A percentile compares a stretch with the other conserved stretches of the same genome.
Conservation (phyloP, 2,329 filamentous ascomycete species). For the Sclerotinia nivalis region DNA sequence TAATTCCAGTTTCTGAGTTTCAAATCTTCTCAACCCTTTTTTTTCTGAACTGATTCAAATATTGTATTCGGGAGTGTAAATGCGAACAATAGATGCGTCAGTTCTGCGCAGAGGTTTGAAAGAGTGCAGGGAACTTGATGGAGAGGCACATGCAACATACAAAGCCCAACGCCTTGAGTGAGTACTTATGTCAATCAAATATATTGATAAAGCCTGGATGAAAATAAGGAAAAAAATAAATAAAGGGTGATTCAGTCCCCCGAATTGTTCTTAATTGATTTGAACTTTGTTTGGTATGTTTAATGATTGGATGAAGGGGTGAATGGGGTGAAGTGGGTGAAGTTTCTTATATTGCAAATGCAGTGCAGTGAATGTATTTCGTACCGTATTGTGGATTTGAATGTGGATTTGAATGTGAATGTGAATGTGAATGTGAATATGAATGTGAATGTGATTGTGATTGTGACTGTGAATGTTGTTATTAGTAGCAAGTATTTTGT, state of each 20-base stretch:
- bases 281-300: slow-evolving; percentile 5
- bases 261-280: not conserved
- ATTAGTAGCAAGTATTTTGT: not conserved
- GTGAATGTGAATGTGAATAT: not conserved
- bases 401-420: not conserved
- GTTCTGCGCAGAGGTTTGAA: not conserved
- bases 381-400: not conserved
- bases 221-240: not conserved
- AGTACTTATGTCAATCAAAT: not conserved
- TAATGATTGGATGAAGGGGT: not conserved
- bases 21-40: not conserved
- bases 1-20: not conserved
- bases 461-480: not conserved
- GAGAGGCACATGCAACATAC: slow-evolving; percentile 8
- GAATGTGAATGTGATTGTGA: not conserved
- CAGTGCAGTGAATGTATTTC: not conserved
- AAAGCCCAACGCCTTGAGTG: not conserved
- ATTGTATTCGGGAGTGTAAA: slow-evolving; percentile 2
- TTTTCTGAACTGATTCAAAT: not conserved
- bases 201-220: not conserved
- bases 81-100: slow-evolving; percentile 9
- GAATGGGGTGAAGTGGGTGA: not conserved
- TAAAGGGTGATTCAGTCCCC: not conserved
- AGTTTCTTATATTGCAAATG: slow-evolving; percentile 9
- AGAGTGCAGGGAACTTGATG: slow-evolving; percentile 1